Base-by-base conservation (phyloP, 2,329 filamentous ascomycete genomes). In the Kalmusia sp. region DNA sequence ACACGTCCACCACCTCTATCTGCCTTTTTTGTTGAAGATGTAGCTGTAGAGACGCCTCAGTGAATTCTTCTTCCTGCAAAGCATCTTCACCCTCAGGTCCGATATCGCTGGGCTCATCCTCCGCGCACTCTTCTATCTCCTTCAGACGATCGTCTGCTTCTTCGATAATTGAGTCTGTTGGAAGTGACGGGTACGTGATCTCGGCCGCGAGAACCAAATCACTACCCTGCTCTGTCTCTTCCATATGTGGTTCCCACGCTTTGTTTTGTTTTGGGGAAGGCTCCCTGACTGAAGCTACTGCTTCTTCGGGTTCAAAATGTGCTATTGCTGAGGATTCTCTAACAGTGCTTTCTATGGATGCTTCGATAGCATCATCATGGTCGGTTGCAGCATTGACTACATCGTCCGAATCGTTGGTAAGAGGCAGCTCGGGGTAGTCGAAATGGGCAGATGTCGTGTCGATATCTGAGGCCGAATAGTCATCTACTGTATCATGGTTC, bases 21-120 rank as follows among this genome's bases (percentile, higher is more conserved):
- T 61, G 60, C 33, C 64, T 63, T 11, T 65, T 61, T 33, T 52
- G 61, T 41, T 64, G 62, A 4, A 73, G 65, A 27, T 68, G 51
- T 12, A 70, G 31, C 39, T 73, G 70, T 21, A 73, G 37, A 2
- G 67, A 68, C 14, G 66, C 69, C 52, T 73, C 70, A 1, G 68
- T 71, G 4, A 67, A 61, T 1, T 71, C 61, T 22, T 67, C 64
- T 2, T 66, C 58, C 6, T 49, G 39, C 3, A 39, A 45, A 7
- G 39, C 51, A 8, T 53, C 55, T 21, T 41, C 8, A 21, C 34
- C 17, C 14, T 38, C 35, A 9, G 21, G 31, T 3, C 54, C 39
- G 2, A 30, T 8, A 17, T 28, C 15, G 17, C 7, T 44, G 5
- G 15, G 45, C 21, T 22, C 28, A 19, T 33, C 47, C 19, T 44